These are phyloP conservation scores for Ensete glaucum DNA, from an alignment of 176 grass and related monocot species.

Conservation along the genomic window DNA sequence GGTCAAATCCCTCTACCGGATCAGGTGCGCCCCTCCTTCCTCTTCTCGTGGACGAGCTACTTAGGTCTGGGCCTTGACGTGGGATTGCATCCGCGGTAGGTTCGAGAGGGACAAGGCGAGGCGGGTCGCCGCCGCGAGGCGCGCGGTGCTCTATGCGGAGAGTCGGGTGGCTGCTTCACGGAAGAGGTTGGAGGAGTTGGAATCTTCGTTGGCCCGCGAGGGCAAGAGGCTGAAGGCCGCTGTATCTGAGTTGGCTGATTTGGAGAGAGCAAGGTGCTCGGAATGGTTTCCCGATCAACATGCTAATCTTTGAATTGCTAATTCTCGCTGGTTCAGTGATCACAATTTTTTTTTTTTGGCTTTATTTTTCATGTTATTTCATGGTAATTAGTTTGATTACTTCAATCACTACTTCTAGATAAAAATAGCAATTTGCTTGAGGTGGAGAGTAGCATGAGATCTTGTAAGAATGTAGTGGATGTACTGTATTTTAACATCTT, in stretches of 20 bases:
- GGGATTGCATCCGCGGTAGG: slow-evolving; percentile 25
- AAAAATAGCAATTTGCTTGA: not conserved
- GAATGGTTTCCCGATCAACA: not conserved
- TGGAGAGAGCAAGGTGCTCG: slow-evolving; percentile 51
- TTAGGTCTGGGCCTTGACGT: not conserved
- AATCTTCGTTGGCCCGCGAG: slow-evolving; percentile 31
- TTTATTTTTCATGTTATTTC: not conserved
- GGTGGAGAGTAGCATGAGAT: not conserved
- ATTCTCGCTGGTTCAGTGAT: not conserved
- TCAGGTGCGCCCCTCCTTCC: slow-evolving; percentile 25
- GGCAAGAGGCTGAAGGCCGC: slow-evolving; percentile 43
- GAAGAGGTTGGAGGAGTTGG: slow-evolving; percentile 45
- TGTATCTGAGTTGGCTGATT: slow-evolving; percentile 38
- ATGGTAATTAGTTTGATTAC: not conserved
- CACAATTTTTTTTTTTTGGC: not conserved
- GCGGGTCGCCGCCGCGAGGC: slow-evolving; percentile 34
- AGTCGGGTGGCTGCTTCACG: slow-evolving; percentile 33
- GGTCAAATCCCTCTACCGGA: slow-evolving; percentile 61
- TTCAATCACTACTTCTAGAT: not conserved
- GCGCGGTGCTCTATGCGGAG: slow-evolving; percentile 51
- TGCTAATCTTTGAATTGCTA: not conserved
- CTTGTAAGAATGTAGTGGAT: not conserved
- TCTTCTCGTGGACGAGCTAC: not conserved
- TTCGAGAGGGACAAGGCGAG: slow-evolving; percentile 73
- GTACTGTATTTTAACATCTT: too few species aligned